Evolutionary conservation across 2,329 filamentous ascomycete species (phyloP).

Genomic region (Sporothrix schenckii): DNA sequence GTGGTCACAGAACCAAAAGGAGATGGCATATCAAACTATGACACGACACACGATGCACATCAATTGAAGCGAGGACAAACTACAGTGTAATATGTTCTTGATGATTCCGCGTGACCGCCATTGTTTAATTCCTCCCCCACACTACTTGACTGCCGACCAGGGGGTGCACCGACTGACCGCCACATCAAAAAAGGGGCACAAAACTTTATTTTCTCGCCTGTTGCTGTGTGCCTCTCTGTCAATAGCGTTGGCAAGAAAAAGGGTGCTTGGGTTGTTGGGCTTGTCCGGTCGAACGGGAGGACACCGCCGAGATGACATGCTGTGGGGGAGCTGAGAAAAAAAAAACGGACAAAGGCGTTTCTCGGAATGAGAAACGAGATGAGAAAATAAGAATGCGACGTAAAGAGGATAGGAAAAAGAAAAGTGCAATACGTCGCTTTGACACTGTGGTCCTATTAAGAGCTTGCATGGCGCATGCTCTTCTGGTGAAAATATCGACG

Average conservation of each 20-base stretch:
- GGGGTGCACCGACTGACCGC: constrained; percentile 1
- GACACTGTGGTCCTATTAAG: constrained; percentile 10
- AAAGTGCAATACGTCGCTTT: neutral
- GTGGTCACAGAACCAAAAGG: constrained; percentile 5
- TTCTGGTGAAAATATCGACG: neutral
- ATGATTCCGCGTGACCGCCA: neutral
- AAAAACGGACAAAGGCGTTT: neutral
- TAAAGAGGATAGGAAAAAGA: neutral
- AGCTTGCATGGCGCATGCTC: neutral
- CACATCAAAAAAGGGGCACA: neutral
- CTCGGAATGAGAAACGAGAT: too few species aligned
- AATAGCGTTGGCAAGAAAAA: neutral
- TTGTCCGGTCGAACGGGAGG: too few species aligned
- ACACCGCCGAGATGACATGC: neutral
- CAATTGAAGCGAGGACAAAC: constrained; percentile 9
- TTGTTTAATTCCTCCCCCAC: neutral
- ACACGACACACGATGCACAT: neutral
- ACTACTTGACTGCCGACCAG: neutral
- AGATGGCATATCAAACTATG: neutral
- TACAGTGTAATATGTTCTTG: neutral
- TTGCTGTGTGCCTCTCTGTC: neutral
- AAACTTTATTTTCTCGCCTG: constrained; percentile 13
- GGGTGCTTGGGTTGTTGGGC: neutral
- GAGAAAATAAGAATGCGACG: too few species aligned
- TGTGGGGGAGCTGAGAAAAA: neutral